A percentile compares a stretch with the other conserved stretches of the same genome.
phyloP scores from a whole-genome alignment of 192 early-diverging fungal genomes.

The Umbelopsis vinacea region DNA sequence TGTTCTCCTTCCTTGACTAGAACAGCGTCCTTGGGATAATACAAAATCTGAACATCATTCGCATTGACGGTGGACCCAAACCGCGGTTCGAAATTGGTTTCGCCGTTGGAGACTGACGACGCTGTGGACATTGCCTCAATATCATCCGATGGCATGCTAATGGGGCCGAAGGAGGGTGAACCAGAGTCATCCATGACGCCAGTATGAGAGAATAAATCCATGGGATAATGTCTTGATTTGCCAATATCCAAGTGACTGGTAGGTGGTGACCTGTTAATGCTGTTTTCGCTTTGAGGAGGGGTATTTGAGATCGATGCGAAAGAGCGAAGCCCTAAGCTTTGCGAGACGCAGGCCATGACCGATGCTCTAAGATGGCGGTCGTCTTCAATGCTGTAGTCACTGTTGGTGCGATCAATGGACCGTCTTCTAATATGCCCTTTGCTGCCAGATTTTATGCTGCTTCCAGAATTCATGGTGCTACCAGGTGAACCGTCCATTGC shows the following conservation, averaged over 20 bases:
- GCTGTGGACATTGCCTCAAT: constrained; percentile 4
- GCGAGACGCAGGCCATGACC: constrained; percentile 65
- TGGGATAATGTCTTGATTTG: constrained; percentile 20
- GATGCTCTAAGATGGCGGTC: constrained; percentile 61
- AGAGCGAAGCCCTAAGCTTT: constrained; percentile 49
- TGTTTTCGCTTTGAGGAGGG: not conserved
- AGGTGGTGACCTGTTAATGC: constrained; percentile 24
- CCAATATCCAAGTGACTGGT: constrained; percentile 28
- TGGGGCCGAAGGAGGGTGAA: constrained; percentile 16
- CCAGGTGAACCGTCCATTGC: not conserved
- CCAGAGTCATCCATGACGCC: constrained; percentile 19
- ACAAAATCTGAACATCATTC: constrained; percentile 75
- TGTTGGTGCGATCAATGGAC: not conserved
- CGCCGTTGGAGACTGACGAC: constrained; percentile 9
- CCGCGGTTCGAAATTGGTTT: not conserved
- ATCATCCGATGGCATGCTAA: constrained; percentile 17
- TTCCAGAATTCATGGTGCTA: not conserved
- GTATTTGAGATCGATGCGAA: not conserved
- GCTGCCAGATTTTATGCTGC: not conserved
- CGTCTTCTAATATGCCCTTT: not conserved
- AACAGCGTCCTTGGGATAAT: constrained; percentile 70
- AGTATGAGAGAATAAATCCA: constrained; percentile 40
- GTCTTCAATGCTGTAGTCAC: constrained; percentile 58
- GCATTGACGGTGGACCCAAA: constrained; percentile 20
- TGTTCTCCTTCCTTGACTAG: constrained; percentile 87